A percentile compares a stretch with the other conserved stretches of the same genome.
phyloP scores from a whole-genome alignment of 2,329 filamentous ascomycete species.

The Monilinia fructicola region DNA sequence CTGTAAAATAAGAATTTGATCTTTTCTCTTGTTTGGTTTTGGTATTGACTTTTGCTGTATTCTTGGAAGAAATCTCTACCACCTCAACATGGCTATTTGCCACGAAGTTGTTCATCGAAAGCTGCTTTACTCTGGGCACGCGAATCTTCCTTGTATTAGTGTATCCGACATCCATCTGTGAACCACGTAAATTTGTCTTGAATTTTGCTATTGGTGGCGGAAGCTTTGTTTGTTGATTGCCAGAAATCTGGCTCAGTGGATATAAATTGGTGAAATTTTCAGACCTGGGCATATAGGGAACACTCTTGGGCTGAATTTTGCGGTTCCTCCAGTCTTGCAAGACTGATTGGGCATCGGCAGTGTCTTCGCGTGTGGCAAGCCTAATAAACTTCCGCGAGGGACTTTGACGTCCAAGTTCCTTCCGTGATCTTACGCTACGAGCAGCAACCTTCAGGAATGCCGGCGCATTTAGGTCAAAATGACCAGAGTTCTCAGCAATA shows the following conservation, averaged over 20 bases:
- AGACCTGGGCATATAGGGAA: background rate
- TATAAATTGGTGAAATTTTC: background rate
- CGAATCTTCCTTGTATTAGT: conserved; percentile 28
- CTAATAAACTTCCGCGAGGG: conserved; percentile 57
- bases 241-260: conserved; percentile 29
- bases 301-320: conserved; percentile 32
- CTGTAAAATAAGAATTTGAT: conserved; percentile 31
- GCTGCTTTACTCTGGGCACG: conserved; percentile 32
- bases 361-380: conserved; percentile 60
- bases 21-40: conserved; percentile 8
- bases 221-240: conserved; percentile 32
- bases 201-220: conserved; percentile 20
- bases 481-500: conserved; percentile 45
- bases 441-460: conserved; percentile 61
- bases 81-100: conserved; percentile 24
- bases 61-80: background rate
- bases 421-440: conserved; percentile 52
- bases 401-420: conserved; percentile 54
- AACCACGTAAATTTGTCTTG: background rate
- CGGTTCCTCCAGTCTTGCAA: conserved; percentile 55
- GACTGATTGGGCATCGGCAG: conserved; percentile 55
- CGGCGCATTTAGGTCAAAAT: conserved; percentile 43
- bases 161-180: background rate
- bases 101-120: conserved; percentile 40
- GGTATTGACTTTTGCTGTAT: background rate